Evolutionary conservation across 306 rosid species (phyloP).

Genomic region (Inga laurina): DNA sequence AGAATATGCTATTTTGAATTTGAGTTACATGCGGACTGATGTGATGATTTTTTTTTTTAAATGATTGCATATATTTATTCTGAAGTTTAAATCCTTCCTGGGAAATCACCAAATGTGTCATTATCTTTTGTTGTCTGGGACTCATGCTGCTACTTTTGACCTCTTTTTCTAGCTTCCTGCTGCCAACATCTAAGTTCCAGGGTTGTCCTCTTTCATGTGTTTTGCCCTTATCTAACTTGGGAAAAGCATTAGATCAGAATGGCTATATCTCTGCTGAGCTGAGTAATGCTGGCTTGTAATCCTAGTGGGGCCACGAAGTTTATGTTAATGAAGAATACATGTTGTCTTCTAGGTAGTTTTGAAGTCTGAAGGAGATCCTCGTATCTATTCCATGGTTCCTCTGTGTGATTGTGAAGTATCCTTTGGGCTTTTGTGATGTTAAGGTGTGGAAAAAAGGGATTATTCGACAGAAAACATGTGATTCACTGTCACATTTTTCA

Average conservation of each 20-base stretch:
- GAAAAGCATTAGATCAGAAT: background rate
- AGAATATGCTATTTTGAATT: conserved; percentile 6
- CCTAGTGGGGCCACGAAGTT: background rate
- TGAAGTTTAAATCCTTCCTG: background rate
- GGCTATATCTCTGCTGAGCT: background rate
- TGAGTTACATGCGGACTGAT: background rate
- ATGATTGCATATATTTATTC: background rate
- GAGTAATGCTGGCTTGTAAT: background rate
- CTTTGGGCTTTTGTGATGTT: background rate
- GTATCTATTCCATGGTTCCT: background rate
- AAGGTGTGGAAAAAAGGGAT: background rate
- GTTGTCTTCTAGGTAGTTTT: background rate
- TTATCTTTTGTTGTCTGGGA: background rate
- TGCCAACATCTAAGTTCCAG: background rate
- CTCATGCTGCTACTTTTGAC: background rate
- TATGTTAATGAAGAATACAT: background rate
- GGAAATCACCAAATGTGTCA: background rate
- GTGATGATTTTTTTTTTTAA: background rate
- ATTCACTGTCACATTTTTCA: background rate
- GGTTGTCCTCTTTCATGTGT: background rate
- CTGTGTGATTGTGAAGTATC: background rate
- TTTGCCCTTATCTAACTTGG: background rate
- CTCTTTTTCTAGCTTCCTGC: background rate
- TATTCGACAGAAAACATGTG: background rate
- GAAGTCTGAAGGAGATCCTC: background rate